phyloP scores from a whole-genome alignment of 169 alveolate genomes.

The Plasmodium cynomolgi region DNA sequence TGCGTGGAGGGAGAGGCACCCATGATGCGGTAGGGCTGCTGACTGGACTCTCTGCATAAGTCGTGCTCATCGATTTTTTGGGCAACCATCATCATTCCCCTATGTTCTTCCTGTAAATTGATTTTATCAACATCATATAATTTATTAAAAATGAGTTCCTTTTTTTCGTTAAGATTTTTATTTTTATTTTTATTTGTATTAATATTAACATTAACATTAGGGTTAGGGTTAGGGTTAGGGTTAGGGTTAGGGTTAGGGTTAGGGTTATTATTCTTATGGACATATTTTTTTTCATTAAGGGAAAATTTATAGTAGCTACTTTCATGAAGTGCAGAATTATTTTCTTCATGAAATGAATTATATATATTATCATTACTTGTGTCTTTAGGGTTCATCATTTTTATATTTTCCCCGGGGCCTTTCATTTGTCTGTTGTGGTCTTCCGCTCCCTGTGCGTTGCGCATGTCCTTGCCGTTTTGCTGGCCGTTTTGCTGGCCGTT shows the following conservation, averaged over 20 bases:
- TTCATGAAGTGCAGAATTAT: neutral
- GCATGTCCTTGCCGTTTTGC: neutral
- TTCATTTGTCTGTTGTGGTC: slow-evolving; percentile 1
- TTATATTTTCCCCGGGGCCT: neutral
- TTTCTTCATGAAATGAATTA: neutral
- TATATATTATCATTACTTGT: slow-evolving; percentile 42
- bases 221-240: neutral
- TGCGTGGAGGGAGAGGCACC: neutral
- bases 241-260: neutral
- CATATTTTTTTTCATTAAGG: neutral
- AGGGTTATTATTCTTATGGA: slow-evolving; percentile 2
- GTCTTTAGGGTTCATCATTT: slow-evolving; percentile 21
- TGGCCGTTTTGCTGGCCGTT: neutral
- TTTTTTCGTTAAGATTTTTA: slow-evolving; percentile 16
- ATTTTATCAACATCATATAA: slow-evolving; percentile 40
- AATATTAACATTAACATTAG: slow-evolving; percentile 5
- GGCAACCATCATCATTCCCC: neutral
- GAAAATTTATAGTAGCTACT: neutral
- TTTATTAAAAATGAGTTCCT: slow-evolving; percentile 32
- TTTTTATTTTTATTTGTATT: neutral
- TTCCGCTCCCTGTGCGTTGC: neutral
- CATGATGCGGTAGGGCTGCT: neutral
- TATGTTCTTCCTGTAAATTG: slow-evolving; percentile 49
- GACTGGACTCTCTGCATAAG: neutral
- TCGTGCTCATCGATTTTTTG: neutral